phyloP scores from a whole-genome alignment of 371 early-diverging fungal genomes.

The Rhizopus sp. region DNA sequence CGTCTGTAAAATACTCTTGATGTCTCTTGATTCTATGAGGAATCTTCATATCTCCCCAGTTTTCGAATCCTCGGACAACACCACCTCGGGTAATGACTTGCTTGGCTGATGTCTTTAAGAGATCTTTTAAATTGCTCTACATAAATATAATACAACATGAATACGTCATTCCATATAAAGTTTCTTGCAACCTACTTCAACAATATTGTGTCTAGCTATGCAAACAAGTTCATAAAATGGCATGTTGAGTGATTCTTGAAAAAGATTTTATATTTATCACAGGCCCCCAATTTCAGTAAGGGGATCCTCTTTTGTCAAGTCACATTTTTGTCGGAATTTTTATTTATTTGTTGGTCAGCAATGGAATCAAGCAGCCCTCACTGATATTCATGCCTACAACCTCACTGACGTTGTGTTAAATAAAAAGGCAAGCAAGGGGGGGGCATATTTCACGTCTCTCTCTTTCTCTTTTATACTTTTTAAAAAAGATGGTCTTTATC shows the following conservation, averaged over 20 bases:
- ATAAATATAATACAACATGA: neutral
- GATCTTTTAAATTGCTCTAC: slow-evolving; percentile 64
- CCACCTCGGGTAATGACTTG: slow-evolving; percentile 76
- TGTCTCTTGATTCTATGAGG: slow-evolving; percentile 72
- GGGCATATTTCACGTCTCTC: neutral
- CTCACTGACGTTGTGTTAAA: neutral
- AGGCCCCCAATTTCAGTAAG: neutral
- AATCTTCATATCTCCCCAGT: slow-evolving; percentile 62
- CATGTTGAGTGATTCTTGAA: slow-evolving; percentile 36
- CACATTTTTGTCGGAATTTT: neutral
- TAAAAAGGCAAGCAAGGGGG: neutral
- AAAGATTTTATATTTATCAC: neutral
- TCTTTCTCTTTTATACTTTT: neutral
- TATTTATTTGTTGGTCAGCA: neutral
- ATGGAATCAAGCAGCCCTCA: slow-evolving; percentile 1
- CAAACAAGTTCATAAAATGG: slow-evolving; percentile 75
- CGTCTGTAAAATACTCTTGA: slow-evolving; percentile 63
- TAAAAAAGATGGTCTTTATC: neutral
- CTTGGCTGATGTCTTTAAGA: slow-evolving; percentile 67
- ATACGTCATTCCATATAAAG: neutral
- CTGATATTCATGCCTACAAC: neutral
- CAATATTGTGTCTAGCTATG: slow-evolving; percentile 60
- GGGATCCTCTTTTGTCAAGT: neutral
- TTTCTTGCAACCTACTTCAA: slow-evolving; percentile 39
- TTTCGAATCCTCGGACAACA: slow-evolving; percentile 76